Conservation (phyloP, 345 rosid genomes). For the Salix caprea region DNA sequence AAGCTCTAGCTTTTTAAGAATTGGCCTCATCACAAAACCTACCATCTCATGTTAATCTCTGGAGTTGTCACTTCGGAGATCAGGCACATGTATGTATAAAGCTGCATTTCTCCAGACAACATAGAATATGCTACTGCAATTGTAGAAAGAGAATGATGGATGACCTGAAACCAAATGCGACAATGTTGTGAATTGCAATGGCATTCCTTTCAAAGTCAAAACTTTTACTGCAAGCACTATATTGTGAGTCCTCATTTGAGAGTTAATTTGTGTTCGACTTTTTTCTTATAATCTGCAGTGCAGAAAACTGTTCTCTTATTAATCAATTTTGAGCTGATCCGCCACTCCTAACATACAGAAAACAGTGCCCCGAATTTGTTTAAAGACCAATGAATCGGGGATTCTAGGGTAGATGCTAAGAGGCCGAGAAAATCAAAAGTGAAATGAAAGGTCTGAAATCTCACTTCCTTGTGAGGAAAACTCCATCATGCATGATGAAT, state of each 20-base stretch:
- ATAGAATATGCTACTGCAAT: constrained; percentile 30
- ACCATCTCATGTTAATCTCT: constrained; percentile 33
- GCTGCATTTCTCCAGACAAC: constrained; percentile 33
- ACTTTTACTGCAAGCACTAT: neutral
- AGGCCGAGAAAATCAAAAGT: neutral
- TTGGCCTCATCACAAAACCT: neutral
- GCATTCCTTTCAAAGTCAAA: neutral
- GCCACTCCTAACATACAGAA: neutral
- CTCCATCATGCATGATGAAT: neutral
- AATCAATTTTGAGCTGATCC: neutral
- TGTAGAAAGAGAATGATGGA: constrained; percentile 32
- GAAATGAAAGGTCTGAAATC: neutral
- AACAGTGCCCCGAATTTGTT: neutral
- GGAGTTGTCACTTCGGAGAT: constrained; percentile 33
- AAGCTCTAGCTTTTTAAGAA: neutral
- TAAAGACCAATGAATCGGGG: neutral
- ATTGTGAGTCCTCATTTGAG: neutral
- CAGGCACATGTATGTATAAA: constrained; percentile 33
- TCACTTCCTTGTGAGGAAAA: neutral
- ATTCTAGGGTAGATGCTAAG: neutral
- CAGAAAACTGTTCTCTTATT: neutral
- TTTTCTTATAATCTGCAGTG: neutral
- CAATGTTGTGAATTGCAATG: constrained; percentile 1
- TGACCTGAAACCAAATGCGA: constrained; percentile 21
- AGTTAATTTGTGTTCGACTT: neutral